Conservation (phyloP, 345 rosid genomes). For the Zanthoxylum bungeanum region DNA sequence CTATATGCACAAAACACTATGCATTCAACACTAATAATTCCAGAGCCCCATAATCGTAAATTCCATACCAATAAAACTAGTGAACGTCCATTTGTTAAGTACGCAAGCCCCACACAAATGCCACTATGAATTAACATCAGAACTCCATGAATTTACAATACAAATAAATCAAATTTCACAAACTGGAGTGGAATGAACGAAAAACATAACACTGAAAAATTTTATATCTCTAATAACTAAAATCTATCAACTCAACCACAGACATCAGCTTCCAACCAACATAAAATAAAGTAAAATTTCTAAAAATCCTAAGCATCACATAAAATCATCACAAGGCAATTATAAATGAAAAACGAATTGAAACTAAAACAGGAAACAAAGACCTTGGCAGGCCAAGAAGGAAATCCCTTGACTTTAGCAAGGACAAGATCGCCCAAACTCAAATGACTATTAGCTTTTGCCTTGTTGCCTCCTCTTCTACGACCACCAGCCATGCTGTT, state of each 20-base stretch:
- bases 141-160: no score
- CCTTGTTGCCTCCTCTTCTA: constrained; percentile 69
- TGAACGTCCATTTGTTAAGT: no score
- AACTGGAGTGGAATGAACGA: no score
- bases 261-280: neutral
- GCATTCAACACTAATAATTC: neutral
- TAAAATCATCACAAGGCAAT: neutral
- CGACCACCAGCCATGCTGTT: constrained; percentile 69
- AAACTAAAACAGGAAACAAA: neutral
- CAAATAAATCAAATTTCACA: no score
- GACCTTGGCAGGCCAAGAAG: constrained; percentile 99
- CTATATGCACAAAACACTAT: neutral
- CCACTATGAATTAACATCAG: neutral
- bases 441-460: constrained; percentile 49
- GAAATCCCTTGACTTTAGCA: constrained; percentile 96
- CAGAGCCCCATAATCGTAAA: neutral
- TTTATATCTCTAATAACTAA: neutral
- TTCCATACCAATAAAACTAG: neutral
- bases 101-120: neutral
- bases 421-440: constrained; percentile 95
- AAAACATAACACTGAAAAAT: neutral
- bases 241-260: neutral
- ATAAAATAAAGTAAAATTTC: neutral
- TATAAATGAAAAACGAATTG: neutral
- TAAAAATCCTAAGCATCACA: neutral